phyloP scores from a whole-genome alignment of 2,329 filamentous ascomycete species.

The Beauveria pseudobassiana region DNA sequence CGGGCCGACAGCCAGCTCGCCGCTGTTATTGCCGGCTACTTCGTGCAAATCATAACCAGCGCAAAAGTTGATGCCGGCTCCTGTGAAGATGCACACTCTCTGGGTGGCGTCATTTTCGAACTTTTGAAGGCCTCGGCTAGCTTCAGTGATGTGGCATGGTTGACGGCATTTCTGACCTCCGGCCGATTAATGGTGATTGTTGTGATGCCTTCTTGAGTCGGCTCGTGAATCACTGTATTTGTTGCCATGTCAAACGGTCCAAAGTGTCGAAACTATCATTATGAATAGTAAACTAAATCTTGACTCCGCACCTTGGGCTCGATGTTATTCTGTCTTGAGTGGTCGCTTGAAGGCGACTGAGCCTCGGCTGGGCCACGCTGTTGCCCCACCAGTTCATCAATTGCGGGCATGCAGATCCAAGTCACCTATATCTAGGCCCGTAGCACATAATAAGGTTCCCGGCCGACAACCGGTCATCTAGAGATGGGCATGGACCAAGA shows the following conservation, averaged over 20 bases:
- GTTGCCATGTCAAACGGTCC: neutral
- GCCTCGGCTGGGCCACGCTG: too few species aligned
- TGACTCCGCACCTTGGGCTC: too few species aligned
- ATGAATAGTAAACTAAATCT: too few species aligned
- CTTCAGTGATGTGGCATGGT: constrained; percentile 37
- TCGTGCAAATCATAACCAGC: constrained; percentile 45
- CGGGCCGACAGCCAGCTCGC: constrained; percentile 5
- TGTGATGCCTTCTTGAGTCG: constrained; percentile 36
- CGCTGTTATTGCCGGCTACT: constrained; percentile 22
- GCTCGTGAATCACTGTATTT: constrained; percentile 2
- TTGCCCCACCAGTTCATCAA: too few species aligned
- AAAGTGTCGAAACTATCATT: too few species aligned
- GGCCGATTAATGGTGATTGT: constrained; percentile 48
- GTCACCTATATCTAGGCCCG: too few species aligned
- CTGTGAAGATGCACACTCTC: constrained; percentile 45
- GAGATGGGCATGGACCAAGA: too few species aligned
- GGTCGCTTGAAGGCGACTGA: too few species aligned
- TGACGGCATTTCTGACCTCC: constrained; percentile 43
- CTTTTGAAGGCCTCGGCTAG: constrained; percentile 35
- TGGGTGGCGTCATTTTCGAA: constrained; percentile 44
- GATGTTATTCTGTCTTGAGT: too few species aligned
- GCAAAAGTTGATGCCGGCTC: constrained; percentile 40
- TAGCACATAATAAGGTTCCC: too few species aligned
- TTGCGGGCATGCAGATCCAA: too few species aligned
- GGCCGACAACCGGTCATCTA: too few species aligned